Evolutionary conservation across 2,329 filamentous ascomycete species (phyloP).

Genomic region (Colletotrichum sp.): DNA sequence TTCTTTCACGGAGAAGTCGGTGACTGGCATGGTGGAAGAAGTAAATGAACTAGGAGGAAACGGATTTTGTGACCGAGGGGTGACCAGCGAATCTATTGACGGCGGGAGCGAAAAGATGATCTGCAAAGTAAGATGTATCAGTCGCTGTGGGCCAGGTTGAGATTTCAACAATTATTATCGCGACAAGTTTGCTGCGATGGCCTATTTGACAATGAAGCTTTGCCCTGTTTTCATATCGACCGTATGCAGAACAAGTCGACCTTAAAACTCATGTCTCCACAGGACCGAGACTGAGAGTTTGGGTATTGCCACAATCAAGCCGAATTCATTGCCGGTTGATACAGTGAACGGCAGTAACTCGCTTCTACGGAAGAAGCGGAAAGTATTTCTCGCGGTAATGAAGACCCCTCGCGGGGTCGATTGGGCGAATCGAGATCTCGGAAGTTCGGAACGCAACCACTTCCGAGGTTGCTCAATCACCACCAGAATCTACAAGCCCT

Average conservation of each 20-base stretch:
- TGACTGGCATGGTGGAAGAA: constrained; percentile 34
- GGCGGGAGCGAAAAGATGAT: neutral
- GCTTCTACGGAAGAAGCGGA: neutral
- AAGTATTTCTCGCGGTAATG: neutral
- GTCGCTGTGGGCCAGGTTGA: rapidly evolving
- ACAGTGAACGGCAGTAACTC: rapidly evolving
- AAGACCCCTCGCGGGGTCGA: neutral
- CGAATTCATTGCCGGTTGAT: neutral
- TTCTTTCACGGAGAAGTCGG: constrained; percentile 37
- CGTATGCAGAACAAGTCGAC: neutral
- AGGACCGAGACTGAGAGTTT: too few relatives aligned
- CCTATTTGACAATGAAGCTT: neutral
- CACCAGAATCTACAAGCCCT: neutral
- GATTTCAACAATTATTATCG: neutral
- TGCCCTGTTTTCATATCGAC: neutral
- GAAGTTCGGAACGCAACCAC: neutral
- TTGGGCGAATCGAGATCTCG: neutral
- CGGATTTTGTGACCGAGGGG: neutral
- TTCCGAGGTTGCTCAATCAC: neutral
- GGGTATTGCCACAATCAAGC: neutral
- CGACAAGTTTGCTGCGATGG: neutral
- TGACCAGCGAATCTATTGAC: rapidly evolving
- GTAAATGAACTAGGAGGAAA: neutral
- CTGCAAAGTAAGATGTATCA: neutral
- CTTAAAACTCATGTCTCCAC: neutral